Percentiles rank a stretch among this genome's conserved stretches.
Conservation (phyloP, 179 eudicot species). For the Silene vulgaris region DNA sequence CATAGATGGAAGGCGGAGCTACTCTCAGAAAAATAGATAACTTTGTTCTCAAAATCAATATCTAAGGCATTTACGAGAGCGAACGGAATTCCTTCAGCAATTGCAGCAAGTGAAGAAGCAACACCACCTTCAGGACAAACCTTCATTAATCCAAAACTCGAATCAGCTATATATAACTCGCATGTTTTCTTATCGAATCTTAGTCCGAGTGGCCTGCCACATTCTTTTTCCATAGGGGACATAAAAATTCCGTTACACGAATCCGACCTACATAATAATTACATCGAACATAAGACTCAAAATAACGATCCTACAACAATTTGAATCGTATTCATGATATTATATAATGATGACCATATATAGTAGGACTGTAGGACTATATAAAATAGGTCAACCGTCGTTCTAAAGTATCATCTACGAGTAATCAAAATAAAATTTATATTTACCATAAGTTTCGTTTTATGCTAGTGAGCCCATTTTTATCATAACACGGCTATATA, state of each 20-base stretch:
- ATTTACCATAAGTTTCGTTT: too few species aligned
- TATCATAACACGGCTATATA: neutral
- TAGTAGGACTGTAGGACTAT: too few species aligned
- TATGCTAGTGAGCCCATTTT: too few species aligned
- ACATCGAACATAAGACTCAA: neutral
- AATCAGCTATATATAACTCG: constrained; percentile 15
- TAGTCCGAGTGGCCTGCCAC: constrained; percentile 28
- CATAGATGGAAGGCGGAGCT: neutral
- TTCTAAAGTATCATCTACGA: too few species aligned
- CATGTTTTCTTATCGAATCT: constrained; percentile 17
- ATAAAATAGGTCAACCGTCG: too few species aligned
- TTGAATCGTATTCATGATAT: too few species aligned
- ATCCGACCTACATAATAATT: neutral
- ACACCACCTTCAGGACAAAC: constrained; percentile 5
- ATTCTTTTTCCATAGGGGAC: constrained; percentile 10
- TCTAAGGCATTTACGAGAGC: neutral
- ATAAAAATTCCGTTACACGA: constrained; percentile 16
- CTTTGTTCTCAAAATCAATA: neutral
- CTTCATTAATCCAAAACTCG: constrained; percentile 16
- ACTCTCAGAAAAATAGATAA: constrained; percentile 18
- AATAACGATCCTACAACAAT: too few species aligned
- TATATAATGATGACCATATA: too few species aligned
- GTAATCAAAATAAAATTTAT: too few species aligned
- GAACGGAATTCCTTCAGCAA: neutral
- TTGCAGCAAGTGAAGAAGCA: constrained; percentile 12